These are phyloP conservation scores for Boletellus sp. DNA, from an alignment of 1,284 basidiomycete genomes.

Conservation along the genomic window DNA sequence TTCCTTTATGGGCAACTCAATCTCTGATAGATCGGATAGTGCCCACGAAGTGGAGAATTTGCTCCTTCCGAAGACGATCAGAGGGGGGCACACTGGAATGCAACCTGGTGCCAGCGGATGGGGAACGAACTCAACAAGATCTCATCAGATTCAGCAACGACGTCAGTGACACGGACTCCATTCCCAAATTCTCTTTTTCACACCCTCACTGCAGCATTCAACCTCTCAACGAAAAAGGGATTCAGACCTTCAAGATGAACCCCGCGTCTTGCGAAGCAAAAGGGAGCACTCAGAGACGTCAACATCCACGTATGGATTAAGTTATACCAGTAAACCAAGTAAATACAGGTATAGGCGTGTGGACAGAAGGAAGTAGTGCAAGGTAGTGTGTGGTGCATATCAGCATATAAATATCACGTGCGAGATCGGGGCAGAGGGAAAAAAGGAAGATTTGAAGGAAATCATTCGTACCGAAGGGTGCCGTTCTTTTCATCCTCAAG, in stretches of 20 bases:
- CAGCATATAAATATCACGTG: conserved; percentile 8
- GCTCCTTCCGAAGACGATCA: conserved; percentile 35
- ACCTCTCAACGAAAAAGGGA: conserved; percentile 22
- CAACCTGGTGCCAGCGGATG: conserved; percentile 26
- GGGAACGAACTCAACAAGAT: conserved; percentile 18
- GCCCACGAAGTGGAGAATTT: conserved; percentile 66
- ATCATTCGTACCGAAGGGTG: conserved; percentile 44
- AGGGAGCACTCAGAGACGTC: background rate
- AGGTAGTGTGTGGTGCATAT: conserved; percentile 16
- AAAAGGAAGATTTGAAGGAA: background rate
- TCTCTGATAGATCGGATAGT: conserved; percentile 64
- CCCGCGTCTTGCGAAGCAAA: background rate
- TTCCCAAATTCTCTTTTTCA: conserved; percentile 1
- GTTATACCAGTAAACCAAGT: conserved; percentile 18
- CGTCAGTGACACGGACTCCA: conserved; percentile 20
- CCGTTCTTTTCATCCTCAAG: conserved; percentile 85
- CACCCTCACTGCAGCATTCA: conserved; percentile 23
- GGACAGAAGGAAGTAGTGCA: conserved; percentile 8
- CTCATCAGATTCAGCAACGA: conserved; percentile 25
- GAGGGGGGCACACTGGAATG: conserved; percentile 14
- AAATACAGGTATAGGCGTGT: conserved; percentile 2
- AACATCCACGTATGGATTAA: conserved; percentile 16
- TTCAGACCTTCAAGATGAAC: conserved; percentile 30
- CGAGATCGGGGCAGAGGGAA: conserved; percentile 4
- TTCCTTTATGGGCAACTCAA: conserved; percentile 39